Percentiles rank a stretch among this genome's conserved stretches.
Evolutionary conservation across 495 filamentous ascomycete species (phyloP).

Genomic region (Podospora bellae-mahoneyi): DNA sequence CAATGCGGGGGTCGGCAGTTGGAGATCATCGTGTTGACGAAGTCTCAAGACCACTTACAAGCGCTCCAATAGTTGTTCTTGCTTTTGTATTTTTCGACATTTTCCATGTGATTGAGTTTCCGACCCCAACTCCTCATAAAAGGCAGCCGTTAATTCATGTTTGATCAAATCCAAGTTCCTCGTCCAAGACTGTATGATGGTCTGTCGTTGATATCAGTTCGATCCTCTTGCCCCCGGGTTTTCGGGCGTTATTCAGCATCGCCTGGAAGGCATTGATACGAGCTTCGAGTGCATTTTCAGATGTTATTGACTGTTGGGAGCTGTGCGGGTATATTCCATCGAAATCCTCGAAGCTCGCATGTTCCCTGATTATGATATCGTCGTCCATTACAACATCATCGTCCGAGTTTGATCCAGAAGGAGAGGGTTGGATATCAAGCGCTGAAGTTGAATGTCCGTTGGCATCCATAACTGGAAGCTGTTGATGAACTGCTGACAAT

Average conservation of each 20-base stretch:
- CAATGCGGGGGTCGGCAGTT: slow-evolving; percentile 16
- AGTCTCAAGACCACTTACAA: neutral
- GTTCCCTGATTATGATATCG: neutral
- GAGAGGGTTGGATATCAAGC: neutral
- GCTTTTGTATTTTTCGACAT: neutral
- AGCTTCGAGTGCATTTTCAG: slow-evolving; percentile 28
- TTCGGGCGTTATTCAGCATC: slow-evolving; percentile 28
- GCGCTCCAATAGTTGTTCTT: slow-evolving; percentile 1
- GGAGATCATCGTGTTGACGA: neutral
- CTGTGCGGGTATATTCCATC: slow-evolving; percentile 18
- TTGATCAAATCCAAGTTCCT: slow-evolving; percentile 26
- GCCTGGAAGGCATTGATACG: slow-evolving; percentile 33
- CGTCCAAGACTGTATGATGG: slow-evolving; percentile 35
- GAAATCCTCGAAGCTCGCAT: neutral
- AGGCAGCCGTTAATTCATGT: neutral
- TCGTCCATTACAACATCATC: neutral
- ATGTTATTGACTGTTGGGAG: slow-evolving; percentile 33
- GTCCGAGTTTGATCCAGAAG: neutral
- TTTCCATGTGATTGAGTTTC: neutral
- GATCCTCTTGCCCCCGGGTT: slow-evolving; percentile 22
- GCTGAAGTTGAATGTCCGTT: neutral
- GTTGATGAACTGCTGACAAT: neutral
- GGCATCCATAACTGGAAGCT: neutral
- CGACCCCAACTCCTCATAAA: neutral
- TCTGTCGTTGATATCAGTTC: slow-evolving; percentile 39